A percentile compares a stretch with the other conserved stretches of the same genome.
phyloP scores from a whole-genome alignment of 805 yeast species.

The Ogataea siamensis region DNA sequence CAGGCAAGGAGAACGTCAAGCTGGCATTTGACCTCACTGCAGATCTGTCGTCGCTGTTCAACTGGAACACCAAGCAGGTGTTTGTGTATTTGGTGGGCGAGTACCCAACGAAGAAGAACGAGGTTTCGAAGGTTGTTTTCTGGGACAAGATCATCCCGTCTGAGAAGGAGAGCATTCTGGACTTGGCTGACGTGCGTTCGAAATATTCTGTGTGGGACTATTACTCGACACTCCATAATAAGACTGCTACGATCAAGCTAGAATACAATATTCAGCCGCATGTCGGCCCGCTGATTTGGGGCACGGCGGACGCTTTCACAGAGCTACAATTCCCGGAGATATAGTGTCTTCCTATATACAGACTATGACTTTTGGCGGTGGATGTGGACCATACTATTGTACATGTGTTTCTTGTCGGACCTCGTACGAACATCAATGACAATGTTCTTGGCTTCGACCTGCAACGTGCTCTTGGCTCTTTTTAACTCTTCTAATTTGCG shows the following conservation, averaged over 20 bases:
- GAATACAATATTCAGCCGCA: slow-evolving; percentile 94
- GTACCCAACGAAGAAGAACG: slow-evolving; percentile 50
- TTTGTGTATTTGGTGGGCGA: slow-evolving; percentile 88
- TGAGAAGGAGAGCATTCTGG: slow-evolving; percentile 56
- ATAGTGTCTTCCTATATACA: slow-evolving; percentile 5
- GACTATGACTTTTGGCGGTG: not conserved
- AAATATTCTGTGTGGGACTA: slow-evolving; percentile 90
- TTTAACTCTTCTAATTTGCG: not conserved
- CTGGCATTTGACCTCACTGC: slow-evolving; percentile 69
- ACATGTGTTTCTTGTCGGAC: not conserved
- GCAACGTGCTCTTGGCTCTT: not conserved
- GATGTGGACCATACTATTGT: not conserved
- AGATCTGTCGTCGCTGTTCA: slow-evolving; percentile 78
- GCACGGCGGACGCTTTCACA: slow-evolving; percentile 42
- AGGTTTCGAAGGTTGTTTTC: slow-evolving; percentile 59
- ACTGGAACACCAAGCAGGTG: slow-evolving; percentile 97
- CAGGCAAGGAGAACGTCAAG: slow-evolving; percentile 73
- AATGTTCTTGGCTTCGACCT: not conserved
- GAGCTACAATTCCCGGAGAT: slow-evolving; percentile 25
- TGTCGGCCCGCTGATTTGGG: slow-evolving; percentile 76
- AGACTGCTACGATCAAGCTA: slow-evolving; percentile 64
- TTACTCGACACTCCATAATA: slow-evolving; percentile 55
- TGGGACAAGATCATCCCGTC: slow-evolving; percentile 83
- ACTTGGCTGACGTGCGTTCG: slow-evolving; percentile 51
- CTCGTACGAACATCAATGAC: slow-evolving; percentile 1